A percentile compares a stretch with the other conserved stretches of the same genome.
phyloP scores from a whole-genome alignment of 805 yeast genomes.

The Starmerella apis region DNA sequence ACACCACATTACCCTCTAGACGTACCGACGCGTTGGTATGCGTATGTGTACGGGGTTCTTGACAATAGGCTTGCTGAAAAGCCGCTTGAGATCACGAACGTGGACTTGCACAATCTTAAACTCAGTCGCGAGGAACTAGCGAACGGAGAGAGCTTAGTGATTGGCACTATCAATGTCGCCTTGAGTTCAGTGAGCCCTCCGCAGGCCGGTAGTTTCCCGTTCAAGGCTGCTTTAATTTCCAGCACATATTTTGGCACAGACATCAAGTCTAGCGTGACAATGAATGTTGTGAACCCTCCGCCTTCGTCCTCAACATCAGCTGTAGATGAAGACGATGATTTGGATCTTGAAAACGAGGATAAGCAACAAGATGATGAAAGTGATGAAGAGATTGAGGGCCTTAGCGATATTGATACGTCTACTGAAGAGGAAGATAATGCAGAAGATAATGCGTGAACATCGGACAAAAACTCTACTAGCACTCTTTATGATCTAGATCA shows the following conservation, averaged over 20 bases:
- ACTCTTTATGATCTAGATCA: neutral
- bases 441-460: conserved; percentile 1
- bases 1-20: conserved; percentile 69
- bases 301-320: conserved; percentile 27
- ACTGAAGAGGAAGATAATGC: conserved; percentile 46
- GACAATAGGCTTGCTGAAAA: conserved; percentile 57
- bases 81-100: conserved; percentile 38
- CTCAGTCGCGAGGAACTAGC: conserved; percentile 42
- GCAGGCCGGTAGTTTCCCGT: conserved; percentile 51
- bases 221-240: conserved; percentile 60
- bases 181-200: conserved; percentile 70
- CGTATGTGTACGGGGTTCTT: conserved; percentile 56
- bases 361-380: conserved; percentile 36
- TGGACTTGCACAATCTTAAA: conserved; percentile 46
- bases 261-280: conserved; percentile 54
- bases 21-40: conserved; percentile 49
- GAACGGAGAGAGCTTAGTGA: conserved; percentile 34
- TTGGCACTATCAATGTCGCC: conserved; percentile 70
- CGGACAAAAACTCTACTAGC: neutral
- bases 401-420: conserved; percentile 51
- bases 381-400: conserved; percentile 34
- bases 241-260: conserved; percentile 77
- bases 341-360: conserved; percentile 30
- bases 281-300: conserved; percentile 43
- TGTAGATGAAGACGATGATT: conserved; percentile 36